Percentiles rank a stretch among this genome's conserved stretches.
These are phyloP conservation scores for Cladosporium sp. DNA, from an alignment of 2,329 filamentous ascomycete genomes.

Conservation along the genomic window DNA sequence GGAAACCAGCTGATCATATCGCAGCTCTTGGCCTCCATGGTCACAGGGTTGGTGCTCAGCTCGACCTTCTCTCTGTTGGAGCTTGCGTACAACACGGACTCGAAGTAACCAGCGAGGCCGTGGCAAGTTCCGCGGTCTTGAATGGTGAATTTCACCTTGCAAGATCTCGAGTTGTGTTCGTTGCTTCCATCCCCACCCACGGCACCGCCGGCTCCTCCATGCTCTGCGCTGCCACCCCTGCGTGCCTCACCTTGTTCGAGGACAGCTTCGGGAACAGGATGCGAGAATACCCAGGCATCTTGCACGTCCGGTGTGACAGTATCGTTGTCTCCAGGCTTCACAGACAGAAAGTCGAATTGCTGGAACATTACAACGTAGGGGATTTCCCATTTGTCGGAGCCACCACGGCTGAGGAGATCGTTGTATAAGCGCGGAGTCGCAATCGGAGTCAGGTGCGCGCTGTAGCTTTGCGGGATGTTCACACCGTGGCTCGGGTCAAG, in stretches of 20 bases:
- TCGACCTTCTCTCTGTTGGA: conserved; percentile 55
- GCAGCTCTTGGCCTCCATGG: conserved; percentile 86
- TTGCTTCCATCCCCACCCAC: conserved; percentile 75
- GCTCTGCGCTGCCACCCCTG: conserved; percentile 60
- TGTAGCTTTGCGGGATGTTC: conserved; percentile 90
- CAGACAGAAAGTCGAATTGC: conserved; percentile 68
- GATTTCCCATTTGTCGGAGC: conserved; percentile 68
- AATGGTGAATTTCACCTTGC: conserved; percentile 73
- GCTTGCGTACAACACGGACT: conserved; percentile 81
- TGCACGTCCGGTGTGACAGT: conserved; percentile 55
- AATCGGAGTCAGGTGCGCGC: conserved; percentile 89
- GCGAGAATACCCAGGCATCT: conserved; percentile 74
- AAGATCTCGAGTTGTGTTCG: conserved; percentile 83
- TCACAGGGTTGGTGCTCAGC: conserved; percentile 86
- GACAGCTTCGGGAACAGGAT: conserved; percentile 62
- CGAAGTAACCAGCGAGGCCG: conserved; percentile 91
- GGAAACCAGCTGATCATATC: conserved; percentile 99
- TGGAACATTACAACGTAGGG: conserved; percentile 94
- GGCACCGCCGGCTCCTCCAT: conserved; percentile 68
- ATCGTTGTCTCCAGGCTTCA: background rate
- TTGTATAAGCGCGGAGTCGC: conserved; percentile 79
- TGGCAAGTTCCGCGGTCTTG: conserved; percentile 79
- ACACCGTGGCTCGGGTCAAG: conserved; percentile 78
- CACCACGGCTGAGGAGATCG: conserved; percentile 65
- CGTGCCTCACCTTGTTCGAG: conserved; percentile 54